Base-by-base conservation (phyloP, 2,329 filamentous ascomycete genomes). In the Aspergillus sp. region DNA sequence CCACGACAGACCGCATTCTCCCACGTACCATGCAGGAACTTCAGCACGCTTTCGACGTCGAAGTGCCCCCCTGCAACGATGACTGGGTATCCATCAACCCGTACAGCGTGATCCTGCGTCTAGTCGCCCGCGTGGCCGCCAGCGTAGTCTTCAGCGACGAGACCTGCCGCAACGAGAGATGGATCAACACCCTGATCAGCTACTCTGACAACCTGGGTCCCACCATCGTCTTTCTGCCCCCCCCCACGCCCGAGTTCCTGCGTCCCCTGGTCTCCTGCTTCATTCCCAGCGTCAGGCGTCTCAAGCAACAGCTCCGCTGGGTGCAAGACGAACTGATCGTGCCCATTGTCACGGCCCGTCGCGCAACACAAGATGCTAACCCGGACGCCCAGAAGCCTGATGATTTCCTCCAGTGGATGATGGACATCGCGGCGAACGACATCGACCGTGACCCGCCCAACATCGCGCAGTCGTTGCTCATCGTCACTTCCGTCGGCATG, bases 61-160 rank as follows among this genome's bases (percentile, higher is more conserved):
- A 56, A 10, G 43, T 67, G 11, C 61, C 66, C 22, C 48, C 59
- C 36, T 67, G 61, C 42, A 58, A 62, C 26, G 26, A 53, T 55
- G 63, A 53, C n/a, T 68, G 65, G 65, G 45, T 55, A 11, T 26
- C 55, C 4, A 51, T 64, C 33, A 58, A 63, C 4, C 49, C 64
- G 10, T 62, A 64, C 26, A 40, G 61, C 8, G 51, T 62, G 49
- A 62, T 73, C 32, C 62, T 67, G 1, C 58, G 63, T 1, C 56
- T 76, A 5, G 65, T 77, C 26, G 65, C 70, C 9, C 68, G 74
- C 14, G 60, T 75, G 5, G 73, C 72, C 1, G 68, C 71, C 1
- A 66, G 73, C 16, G 64, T 77, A 38, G 72, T 77, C 47, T 65
- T 73, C 26, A 73, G 75, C 16, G 60, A 67, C 3, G 53, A 57